A percentile compares a stretch with the other conserved stretches of the same genome.
phyloP scores from a whole-genome alignment of 441 rosid genomes.

The Adansonia madagascariensis region DNA sequence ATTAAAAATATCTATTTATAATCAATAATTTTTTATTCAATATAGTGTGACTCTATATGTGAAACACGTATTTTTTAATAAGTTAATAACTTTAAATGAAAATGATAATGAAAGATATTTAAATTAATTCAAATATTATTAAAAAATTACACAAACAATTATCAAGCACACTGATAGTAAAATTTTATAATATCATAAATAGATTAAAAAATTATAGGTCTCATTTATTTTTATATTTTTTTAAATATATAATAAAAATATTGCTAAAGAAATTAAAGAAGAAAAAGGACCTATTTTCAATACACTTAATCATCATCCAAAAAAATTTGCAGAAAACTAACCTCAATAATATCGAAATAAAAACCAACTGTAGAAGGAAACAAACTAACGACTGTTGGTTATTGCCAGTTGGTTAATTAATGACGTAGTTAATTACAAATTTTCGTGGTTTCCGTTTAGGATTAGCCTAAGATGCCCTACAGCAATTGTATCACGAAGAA shows the following conservation, averaged over 20 bases:
- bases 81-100: background rate
- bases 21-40: no score
- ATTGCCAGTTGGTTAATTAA: background rate
- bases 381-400: background rate
- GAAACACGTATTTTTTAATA: background rate
- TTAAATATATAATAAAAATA: no score
- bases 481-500: conserved; percentile 5
- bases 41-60: no score
- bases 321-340: background rate
- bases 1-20: no score
- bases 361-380: background rate
- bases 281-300: no score
- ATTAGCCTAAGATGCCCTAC: background rate
- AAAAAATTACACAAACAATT: background rate
- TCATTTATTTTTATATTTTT: no score
- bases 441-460: conserved; percentile 13
- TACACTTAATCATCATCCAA: no score
- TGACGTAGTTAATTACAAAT: background rate
- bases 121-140: background rate
- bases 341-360: conserved; percentile 1
- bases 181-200: no score
- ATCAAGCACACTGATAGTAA: no score
- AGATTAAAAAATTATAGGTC: no score
- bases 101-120: background rate
- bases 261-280: no score